These are phyloP conservation scores for Podospora bellae-mahoneyi DNA, from an alignment of 495 filamentous ascomycete genomes.

Conservation along the genomic window DNA sequence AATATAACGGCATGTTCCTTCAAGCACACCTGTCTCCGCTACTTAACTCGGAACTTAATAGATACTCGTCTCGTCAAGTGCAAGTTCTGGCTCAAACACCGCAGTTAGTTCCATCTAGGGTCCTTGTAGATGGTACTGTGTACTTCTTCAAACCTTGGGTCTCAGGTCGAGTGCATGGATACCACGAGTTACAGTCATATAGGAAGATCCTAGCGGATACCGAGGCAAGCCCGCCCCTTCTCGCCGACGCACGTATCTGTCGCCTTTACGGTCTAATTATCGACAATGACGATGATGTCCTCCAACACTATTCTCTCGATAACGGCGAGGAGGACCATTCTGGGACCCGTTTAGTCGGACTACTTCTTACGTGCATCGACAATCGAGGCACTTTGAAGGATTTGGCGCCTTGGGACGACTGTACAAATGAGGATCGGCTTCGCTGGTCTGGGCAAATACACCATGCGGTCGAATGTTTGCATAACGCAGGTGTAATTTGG, in stretches of 20 bases:
- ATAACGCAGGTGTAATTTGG: not conserved
- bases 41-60: too few species aligned
- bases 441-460: conserved; percentile 1
- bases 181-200: not conserved
- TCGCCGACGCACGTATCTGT: not conserved
- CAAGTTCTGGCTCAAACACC: too few species aligned
- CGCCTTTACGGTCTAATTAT: conserved; percentile 4
- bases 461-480: conserved; percentile 2
- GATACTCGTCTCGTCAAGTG: too few species aligned
- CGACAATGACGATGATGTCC: conserved; percentile 4
- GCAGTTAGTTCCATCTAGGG: too few species aligned
- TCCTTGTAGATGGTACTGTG: too few species aligned
- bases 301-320: conserved; percentile 2
- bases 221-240: not conserved
- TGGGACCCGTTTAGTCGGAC: conserved; percentile 1
- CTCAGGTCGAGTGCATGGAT: not conserved
- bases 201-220: not conserved
- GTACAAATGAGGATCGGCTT: conserved; percentile 4
- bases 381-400: not conserved
- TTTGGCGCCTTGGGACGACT: conserved; percentile 2
- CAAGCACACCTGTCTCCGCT: too few species aligned
- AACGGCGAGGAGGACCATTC: not conserved
- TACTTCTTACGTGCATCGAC: not conserved
- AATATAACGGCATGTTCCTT: too few species aligned
- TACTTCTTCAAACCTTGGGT: not conserved